These are phyloP conservation scores for Ustilago curta DNA, from an alignment of 1,284 basidiomycete species.

Conservation along the genomic window DNA sequence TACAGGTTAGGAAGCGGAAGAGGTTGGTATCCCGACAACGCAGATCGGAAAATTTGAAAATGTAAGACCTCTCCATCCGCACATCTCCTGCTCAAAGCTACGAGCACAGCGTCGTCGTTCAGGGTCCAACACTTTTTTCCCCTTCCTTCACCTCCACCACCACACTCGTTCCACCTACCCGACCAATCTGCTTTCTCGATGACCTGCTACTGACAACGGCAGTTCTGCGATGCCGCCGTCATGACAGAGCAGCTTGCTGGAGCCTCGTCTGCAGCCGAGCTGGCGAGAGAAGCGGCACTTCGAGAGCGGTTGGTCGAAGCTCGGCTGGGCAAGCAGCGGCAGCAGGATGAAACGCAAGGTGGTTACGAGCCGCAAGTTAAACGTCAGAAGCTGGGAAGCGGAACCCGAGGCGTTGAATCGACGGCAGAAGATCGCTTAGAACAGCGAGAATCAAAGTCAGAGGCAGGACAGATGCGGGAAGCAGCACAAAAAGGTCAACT, in stretches of 20 bases:
- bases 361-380: background rate
- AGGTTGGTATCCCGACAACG: no score
- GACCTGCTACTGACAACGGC: background rate
- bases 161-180: background rate
- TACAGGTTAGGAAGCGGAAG: no score
- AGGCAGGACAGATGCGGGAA: background rate
- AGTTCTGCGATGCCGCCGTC: background rate
- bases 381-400: background rate
- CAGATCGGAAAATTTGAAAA: no score
- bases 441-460: no score
- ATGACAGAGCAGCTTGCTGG: background rate
- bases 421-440: no score
- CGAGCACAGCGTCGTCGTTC: background rate
- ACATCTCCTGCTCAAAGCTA: no score
- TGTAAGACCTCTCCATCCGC: no score
- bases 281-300: slow-evolving; percentile 5
- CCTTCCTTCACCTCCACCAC: slow-evolving; percentile 2
- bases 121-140: slow-evolving; percentile 2
- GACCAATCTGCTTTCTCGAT: background rate
- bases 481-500: background rate
- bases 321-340: background rate
- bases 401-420: no score
- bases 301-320: slow-evolving; percentile 1
- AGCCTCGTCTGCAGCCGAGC: background rate
- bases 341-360: background rate